phyloP scores from a whole-genome alignment of 2,329 filamentous ascomycete genomes.

The Grosmannia huntii region DNA sequence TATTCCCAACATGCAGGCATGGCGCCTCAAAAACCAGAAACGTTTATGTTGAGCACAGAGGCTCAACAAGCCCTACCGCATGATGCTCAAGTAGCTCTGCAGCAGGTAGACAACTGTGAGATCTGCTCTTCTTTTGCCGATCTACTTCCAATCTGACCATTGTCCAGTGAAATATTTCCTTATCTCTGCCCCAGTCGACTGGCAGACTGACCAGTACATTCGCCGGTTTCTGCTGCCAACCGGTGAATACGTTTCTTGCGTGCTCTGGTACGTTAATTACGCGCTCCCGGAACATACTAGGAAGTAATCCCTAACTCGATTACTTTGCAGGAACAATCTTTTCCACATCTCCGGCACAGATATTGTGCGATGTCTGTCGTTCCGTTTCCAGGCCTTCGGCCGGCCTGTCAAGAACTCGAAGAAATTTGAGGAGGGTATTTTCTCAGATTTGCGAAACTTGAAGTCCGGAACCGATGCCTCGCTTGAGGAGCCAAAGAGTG shows the following conservation, averaged over 20 bases:
- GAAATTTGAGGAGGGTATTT: conserved; percentile 99
- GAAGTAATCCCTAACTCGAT: too few species aligned
- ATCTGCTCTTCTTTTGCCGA: neutral
- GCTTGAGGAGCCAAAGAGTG: conserved; percentile 95
- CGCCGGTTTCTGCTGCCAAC: conserved; percentile 89
- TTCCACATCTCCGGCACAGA: conserved; percentile 99
- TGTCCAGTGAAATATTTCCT: conserved; percentile 92
- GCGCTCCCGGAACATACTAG: neutral
- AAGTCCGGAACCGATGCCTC: conserved; percentile 98
- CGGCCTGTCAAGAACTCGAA: conserved; percentile 98
- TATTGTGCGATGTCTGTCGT: conserved; percentile 94
- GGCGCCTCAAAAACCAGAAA: conserved; percentile 94
- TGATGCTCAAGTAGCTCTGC: conserved; percentile 90
- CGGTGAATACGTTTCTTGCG: conserved; percentile 96
- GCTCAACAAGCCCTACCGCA: conserved; percentile 92
- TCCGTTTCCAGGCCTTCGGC: conserved; percentile 96
- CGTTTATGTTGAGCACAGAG: conserved; percentile 95
- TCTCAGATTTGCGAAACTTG: conserved; percentile 93
- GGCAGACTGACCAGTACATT: conserved; percentile 94
- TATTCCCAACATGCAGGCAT: conserved; percentile 76
- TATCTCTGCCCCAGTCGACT: conserved; percentile 95
- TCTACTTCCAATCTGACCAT: conserved; percentile 11
- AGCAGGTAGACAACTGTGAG: conserved; percentile 96
- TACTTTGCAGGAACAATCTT: conserved; percentile 60
- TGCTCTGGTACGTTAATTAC: conserved; percentile 48